Base-by-base conservation (phyloP, 202 grass and related monocot species). In the Musa balbisiana region DNA sequence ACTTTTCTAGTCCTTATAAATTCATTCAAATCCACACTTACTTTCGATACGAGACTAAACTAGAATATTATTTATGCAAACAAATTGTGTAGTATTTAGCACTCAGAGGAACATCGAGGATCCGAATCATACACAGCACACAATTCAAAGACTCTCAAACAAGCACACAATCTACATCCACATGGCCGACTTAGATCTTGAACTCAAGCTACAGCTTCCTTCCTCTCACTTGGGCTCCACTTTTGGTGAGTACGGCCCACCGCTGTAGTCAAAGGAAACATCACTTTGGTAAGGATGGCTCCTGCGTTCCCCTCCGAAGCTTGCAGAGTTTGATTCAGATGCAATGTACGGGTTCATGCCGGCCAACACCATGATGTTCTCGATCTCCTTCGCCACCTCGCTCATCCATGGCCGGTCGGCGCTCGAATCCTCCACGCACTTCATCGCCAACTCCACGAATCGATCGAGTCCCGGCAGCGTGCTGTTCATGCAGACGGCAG, bases 351-450 rank as follows among this genome's bases (percentile, higher is more conserved):
- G 69, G 11, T 83, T 79, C 23, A 76, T 67, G 54, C 90, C 87
- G 15, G 76, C 88, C 83, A 87, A 69, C 83, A 75, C 80, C 55
- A 84, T 75, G 73, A 97, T 78, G 52, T 79, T 74, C 84, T 97
- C 93, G 67, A 92, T 75, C 88, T 92, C 87, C 33, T 74, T 71
- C 11, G 85, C 87, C 20, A 24, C 90, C 73, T 92, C 90, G 29
- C 87, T 78, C 93, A 96, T 96, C 19, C 83, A 64, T 0, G 90
- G 90, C 3, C 93, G 79, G 53, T 88, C 78, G 10, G n/a, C 77
- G 58, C 90, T 81, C 26, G 80, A 80, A 76, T 96, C 93, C 63
- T 90, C 84, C 19, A 96, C 93, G 77, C 93, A 96, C 12, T 79
- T 69, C 58, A 91, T 78, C 13, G 90, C 90, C 58, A 92, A 83